phyloP scores from a whole-genome alignment of 2,329 filamentous ascomycete genomes.

The Stachybotrys echinatus region DNA sequence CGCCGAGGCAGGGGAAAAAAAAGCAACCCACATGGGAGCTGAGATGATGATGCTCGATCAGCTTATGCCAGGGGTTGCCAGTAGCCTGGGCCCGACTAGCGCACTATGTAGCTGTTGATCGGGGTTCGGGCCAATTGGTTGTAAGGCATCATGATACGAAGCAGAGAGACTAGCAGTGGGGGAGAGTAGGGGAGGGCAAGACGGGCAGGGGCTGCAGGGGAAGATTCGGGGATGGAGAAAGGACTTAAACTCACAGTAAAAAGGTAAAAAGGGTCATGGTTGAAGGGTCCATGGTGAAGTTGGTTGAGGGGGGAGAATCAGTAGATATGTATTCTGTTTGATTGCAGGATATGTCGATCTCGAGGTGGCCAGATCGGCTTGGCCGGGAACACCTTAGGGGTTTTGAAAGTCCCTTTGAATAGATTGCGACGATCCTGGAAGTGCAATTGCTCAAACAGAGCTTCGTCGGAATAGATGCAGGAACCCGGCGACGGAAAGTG shows the following conservation, averaged over 20 bases:
- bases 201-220: background rate
- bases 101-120: background rate
- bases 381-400: background rate
- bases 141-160: background rate
- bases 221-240: background rate
- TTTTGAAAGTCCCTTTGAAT: background rate
- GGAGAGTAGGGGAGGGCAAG: background rate
- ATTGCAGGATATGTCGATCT: background rate
- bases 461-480: background rate
- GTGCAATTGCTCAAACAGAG: background rate
- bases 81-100: background rate
- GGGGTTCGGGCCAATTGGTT: background rate
- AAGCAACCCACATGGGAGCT: conserved; percentile 10
- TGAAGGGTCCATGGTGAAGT: conserved; percentile 46
- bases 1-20: background rate
- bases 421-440: background rate
- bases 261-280: conserved; percentile 67
- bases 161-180: background rate
- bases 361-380: background rate
- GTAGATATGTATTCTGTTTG: background rate
- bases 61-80: background rate
- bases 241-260: conserved; percentile 51
- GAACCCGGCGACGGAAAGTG: background rate
- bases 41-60: conserved; percentile 6
- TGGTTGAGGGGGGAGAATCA: background rate